Evolutionary conservation across 306 rosid species (phyloP), one percentile per base, ranked within the genome.

Genomic region (Cotoneaster glaucophyllus): DNA sequence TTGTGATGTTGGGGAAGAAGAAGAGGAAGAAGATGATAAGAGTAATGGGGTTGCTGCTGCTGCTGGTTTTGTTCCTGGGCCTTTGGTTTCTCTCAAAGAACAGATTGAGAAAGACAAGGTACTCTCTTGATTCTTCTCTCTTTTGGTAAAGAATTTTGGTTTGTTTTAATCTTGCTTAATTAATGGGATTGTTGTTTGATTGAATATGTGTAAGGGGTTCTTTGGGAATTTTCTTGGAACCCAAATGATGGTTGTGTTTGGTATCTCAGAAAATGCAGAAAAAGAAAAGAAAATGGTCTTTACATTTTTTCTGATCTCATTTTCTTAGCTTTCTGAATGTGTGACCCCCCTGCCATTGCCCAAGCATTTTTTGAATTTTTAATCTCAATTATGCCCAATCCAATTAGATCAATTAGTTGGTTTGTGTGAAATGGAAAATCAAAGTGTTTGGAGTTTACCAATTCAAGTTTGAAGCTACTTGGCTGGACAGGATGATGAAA

Each of bases 101-200:
- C 98, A 94, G 88, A 90, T 94, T 89, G 97, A 90, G 79, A 80
- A 71, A 53, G 98, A 94, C 87, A 87, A 94, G 98, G 98, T 94
- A 83, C 22, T 48, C 15, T 75, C n/a, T 32, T 21, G 57, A 11
- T 58, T 32, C 25, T 57, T 45, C 65, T 71, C 71, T 37, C 59
- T 64, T 77, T 64, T 25, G 24, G 53, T 69, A 31, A 53, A 76
- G 83, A 84, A 76, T 52, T 82, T 70, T 52, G 21, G 5, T 78
- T 12, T 70, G 44, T 70, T 79, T 52, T 61, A 39, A 39, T 53
- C 52, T 68, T 69, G 39, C 11, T 17, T n/a, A 61, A 18, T 25
- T 67, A 54, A 43, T 69, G 52, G 67, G 52, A 31, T 76, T 25
- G 31, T 69, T n/a, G 28, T 62, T 67, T 59, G 28, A 61, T 58